Conservation (phyloP, 73 alveolate genomes). For the Halteria grandinella region DNA sequence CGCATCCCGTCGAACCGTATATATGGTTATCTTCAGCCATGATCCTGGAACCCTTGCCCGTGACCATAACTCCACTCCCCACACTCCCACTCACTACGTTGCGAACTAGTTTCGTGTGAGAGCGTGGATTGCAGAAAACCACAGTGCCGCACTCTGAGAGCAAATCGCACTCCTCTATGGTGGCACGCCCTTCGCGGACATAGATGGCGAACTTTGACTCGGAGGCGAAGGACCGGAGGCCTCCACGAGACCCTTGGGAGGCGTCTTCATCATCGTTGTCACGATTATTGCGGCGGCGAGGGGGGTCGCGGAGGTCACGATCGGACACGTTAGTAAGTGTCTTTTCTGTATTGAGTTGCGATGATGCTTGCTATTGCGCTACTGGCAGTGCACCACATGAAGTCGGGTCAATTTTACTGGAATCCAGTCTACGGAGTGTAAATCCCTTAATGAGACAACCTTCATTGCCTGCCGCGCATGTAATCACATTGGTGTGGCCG, state of each 20-base stretch:
- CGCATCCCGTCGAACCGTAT: slow-evolving; percentile 44
- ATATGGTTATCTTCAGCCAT: slow-evolving; percentile 22
- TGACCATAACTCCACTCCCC: slow-evolving; percentile 41
- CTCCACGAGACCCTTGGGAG: not conserved
- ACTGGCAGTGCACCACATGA: slow-evolving; percentile 37
- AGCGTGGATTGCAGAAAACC: slow-evolving; percentile 36
- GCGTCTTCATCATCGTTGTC: not conserved
- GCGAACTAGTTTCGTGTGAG: slow-evolving; percentile 36
- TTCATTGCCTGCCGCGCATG: slow-evolving; percentile 26
- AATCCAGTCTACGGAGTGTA: slow-evolving; percentile 17
- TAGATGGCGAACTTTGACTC: slow-evolving; percentile 37
- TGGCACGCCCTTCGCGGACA: slow-evolving; percentile 48
- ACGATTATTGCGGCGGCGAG: not conserved
- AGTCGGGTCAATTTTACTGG: slow-evolving; percentile 4
- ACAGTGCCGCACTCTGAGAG: slow-evolving; percentile 43
- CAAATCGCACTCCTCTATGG: slow-evolving; percentile 46
- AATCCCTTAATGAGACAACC: slow-evolving; percentile 57
- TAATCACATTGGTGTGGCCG: slow-evolving; percentile 1
- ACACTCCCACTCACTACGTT: slow-evolving; percentile 14
- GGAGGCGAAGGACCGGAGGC: not conserved
- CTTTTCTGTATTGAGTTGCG: too few relatives aligned
- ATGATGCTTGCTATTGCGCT: too few relatives aligned
- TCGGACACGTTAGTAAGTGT: slow-evolving; percentile 22
- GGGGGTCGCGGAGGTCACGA: slow-evolving; percentile 12
- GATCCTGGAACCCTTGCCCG: slow-evolving; percentile 11